A percentile compares a stretch with the other conserved stretches of the same genome.
These are phyloP conservation scores for Leptosphaerulina australis DNA, from an alignment of 2,329 filamentous ascomycete species.

Conservation along the genomic window DNA sequence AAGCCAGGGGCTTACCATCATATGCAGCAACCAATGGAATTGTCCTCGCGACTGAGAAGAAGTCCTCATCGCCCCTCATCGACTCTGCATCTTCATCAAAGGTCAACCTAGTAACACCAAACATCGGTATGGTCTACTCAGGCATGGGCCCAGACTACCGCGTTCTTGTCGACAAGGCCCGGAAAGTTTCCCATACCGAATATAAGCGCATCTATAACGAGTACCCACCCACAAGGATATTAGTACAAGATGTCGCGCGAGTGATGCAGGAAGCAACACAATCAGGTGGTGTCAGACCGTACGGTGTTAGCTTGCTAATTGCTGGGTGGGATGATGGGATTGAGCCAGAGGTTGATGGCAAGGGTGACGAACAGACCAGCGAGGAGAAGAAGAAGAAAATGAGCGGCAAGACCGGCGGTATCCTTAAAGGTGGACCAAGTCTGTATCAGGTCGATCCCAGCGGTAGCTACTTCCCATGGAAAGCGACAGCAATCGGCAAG, in stretches of 20 bases:
- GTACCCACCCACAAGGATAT: slow-evolving; percentile 98
- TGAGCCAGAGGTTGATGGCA: slow-evolving; percentile 77
- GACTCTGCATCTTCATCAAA: slow-evolving; percentile 94
- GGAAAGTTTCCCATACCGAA: slow-evolving; percentile 95
- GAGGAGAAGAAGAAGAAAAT: slow-evolving; percentile 72
- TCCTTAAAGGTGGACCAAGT: slow-evolving; percentile 94
- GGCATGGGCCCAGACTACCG: slow-evolving; percentile 99
- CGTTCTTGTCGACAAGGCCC: slow-evolving; percentile 94
- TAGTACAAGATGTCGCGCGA: slow-evolving; percentile 96
- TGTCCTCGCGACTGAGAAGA: slow-evolving; percentile 98
- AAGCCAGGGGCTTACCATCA: slow-evolving; percentile 8
- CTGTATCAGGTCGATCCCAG: slow-evolving; percentile 99
- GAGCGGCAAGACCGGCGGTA: slow-evolving; percentile 89
- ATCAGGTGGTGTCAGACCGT: slow-evolving; percentile 94
- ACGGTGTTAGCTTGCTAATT: slow-evolving; percentile 93
- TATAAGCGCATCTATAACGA: slow-evolving; percentile 99
- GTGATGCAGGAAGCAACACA: slow-evolving; percentile 99
- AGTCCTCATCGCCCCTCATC: slow-evolving; percentile 96
- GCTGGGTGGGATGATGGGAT: slow-evolving; percentile 98
- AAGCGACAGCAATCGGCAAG: slow-evolving; percentile 98
- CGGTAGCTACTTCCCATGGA: slow-evolving; percentile 98
- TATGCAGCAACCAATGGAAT: slow-evolving; percentile 93
- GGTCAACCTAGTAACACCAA: slow-evolving; percentile 96
- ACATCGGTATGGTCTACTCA: slow-evolving; percentile 99
- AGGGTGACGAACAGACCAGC: slow-evolving; percentile 59